These are phyloP conservation scores for Ceratocystis colombiana DNA, from an alignment of 2,329 filamentous ascomycete genomes.

Conservation along the genomic window DNA sequence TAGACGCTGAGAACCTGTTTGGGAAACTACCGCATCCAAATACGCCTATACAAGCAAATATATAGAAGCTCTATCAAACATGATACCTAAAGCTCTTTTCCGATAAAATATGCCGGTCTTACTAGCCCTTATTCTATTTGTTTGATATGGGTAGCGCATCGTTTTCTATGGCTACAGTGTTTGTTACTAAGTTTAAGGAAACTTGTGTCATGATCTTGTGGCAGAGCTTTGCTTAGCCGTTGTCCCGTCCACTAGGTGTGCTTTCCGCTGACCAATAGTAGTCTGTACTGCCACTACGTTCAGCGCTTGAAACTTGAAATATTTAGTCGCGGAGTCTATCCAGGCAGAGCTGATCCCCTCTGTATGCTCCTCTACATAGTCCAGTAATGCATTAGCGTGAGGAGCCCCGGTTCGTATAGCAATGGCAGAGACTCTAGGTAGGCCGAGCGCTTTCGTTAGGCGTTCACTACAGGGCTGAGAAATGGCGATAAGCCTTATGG, in stretches of 20 bases:
- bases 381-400: conserved; percentile 45
- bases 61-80: background rate
- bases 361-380: conserved; percentile 46
- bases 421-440: conserved; percentile 56
- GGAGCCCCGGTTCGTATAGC: conserved; percentile 49
- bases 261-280: conserved; percentile 32
- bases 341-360: conserved; percentile 45
- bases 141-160: background rate
- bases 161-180: background rate
- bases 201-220: background rate
- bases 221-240: conserved; percentile 3
- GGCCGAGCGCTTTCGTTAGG: conserved; percentile 47
- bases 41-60: background rate
- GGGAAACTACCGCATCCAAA: background rate
- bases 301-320: conserved; percentile 31
- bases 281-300: conserved; percentile 34
- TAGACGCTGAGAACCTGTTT: background rate
- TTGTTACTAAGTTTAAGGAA: background rate
- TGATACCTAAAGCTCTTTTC: background rate
- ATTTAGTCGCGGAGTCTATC: conserved; percentile 32
- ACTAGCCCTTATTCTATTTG: too few species aligned
- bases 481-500: conserved; percentile 51
- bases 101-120: background rate
- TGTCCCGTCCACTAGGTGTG: background rate
- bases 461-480: conserved; percentile 50